Evolutionary conservation across 1,139 yeast species (phyloP).

Genomic region (Saccharomyces hybrid): DNA sequence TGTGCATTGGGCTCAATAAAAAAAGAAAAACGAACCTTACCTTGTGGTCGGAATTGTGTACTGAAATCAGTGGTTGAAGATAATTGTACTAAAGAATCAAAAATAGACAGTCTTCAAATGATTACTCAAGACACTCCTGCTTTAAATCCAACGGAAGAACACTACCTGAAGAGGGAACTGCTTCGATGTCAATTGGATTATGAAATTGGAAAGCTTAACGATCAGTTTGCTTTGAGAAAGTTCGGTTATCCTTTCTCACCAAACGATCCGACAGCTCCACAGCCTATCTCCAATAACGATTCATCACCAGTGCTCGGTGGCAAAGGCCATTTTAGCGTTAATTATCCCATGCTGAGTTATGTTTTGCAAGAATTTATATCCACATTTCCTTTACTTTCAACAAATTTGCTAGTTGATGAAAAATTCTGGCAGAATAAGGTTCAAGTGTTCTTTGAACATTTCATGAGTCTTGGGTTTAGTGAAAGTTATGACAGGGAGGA

Average conservation of each 20-base stretch:
- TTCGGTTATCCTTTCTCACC: slow-evolving; percentile 67
- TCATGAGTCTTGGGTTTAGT: slow-evolving; percentile 61
- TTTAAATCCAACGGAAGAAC: slow-evolving; percentile 57
- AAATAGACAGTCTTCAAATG: background rate
- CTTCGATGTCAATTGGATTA: slow-evolving; percentile 50
- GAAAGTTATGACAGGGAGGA: slow-evolving; percentile 66
- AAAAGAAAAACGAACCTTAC: background rate
- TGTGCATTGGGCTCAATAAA: background rate
- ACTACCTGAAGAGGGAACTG: slow-evolving; percentile 74
- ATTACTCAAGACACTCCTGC: background rate
- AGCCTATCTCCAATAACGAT: background rate
- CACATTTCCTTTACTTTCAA: slow-evolving; percentile 66
- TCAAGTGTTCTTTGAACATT: slow-evolving; percentile 71
- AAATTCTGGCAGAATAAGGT: slow-evolving; percentile 72
- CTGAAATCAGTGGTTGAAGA: background rate
- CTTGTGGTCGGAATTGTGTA: background rate
- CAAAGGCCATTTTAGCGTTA: slow-evolving; percentile 1
- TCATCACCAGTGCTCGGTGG: background rate
- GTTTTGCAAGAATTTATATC: slow-evolving; percentile 54
- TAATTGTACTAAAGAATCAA: background rate
- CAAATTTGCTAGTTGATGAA: slow-evolving; percentile 39
- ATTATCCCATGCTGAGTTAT: slow-evolving; percentile 41
- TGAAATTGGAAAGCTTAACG: slow-evolving; percentile 54
- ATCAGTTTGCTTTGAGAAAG: slow-evolving; percentile 49
- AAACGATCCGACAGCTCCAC: slow-evolving; percentile 26